Percentiles rank a stretch among this genome's conserved stretches.
Conservation (phyloP, 306 rosid species). For the Vachellia collinsii region DNA sequence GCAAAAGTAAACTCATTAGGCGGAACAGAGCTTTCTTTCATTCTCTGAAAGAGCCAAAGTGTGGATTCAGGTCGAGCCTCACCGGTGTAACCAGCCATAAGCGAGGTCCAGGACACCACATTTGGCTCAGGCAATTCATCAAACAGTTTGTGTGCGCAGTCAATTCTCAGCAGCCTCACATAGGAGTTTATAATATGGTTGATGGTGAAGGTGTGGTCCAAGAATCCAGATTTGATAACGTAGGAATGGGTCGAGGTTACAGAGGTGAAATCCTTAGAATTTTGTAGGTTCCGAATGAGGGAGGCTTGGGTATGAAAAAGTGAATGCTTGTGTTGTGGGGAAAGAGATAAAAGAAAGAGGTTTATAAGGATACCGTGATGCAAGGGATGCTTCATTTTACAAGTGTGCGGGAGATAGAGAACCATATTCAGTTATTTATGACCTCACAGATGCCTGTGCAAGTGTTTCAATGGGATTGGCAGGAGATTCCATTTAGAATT, state of each 20-base stretch:
- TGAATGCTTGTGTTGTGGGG: slow-evolving; percentile 46
- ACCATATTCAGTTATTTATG: neutral
- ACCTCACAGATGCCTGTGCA: neutral
- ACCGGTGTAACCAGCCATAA: slow-evolving; percentile 65
- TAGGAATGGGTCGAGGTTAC: slow-evolving; percentile 54
- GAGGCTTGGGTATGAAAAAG: slow-evolving; percentile 40
- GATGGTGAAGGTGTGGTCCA: slow-evolving; percentile 49
- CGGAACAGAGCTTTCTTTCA: slow-evolving; percentile 48
- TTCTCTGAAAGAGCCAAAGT: slow-evolving; percentile 51
- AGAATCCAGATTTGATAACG: slow-evolving; percentile 54
- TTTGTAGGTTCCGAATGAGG: slow-evolving; percentile 53
- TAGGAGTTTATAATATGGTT: slow-evolving; percentile 71
- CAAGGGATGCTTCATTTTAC: neutral
- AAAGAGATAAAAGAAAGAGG: slow-evolving; percentile 41
- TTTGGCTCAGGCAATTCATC: slow-evolving; percentile 64
- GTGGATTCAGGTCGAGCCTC: slow-evolving; percentile 49
- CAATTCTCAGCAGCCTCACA: slow-evolving; percentile 46
- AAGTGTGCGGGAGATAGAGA: neutral
- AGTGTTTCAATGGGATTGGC: neutral
- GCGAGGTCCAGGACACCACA: slow-evolving; percentile 83
- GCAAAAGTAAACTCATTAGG: slow-evolving; percentile 79
- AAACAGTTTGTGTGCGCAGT: slow-evolving; percentile 59
- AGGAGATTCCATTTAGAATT: neutral
- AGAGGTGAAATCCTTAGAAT: slow-evolving; percentile 46
- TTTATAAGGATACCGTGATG: slow-evolving; percentile 29